Base-by-base conservation (phyloP, 495 filamentous ascomycete genomes). In the Halenospora varia region DNA sequence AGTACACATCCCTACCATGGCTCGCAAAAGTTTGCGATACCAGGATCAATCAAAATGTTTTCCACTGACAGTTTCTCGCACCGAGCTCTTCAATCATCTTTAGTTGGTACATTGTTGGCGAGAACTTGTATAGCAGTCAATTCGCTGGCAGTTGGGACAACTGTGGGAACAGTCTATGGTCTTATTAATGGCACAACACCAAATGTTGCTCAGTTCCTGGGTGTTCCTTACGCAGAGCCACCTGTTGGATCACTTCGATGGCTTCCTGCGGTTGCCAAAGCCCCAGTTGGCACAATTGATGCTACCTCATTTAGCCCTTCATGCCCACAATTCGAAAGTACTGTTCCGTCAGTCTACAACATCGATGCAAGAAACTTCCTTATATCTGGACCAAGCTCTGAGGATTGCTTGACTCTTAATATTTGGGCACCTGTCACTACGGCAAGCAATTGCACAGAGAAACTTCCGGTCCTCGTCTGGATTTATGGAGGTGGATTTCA, bases 381-480 rank as follows among this genome's bases (percentile, higher is more conserved):
- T 45, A 79, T 84, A 39, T 66, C 75, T 22, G 72, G 78, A 19
- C 63, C 39, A 29, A 68, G 68, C 53, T 55, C 57, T 40, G 85
- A 89, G 62, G 79, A 90, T 66, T 90, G 87, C 60, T 70, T 90
- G 25, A 83, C 73, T 26, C 68, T 88, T 25, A 84, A 86, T 59
- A 65, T 86, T 40, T 84, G 78, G 78, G 62, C 51, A 68, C 67
- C 68, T 1, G 19, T 45, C 0, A 24, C 24, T 40, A 62, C 61
- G 57, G 60, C 23, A 61, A 69, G 23, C 62, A 65, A 35, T 61
- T 50, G 11, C 55, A 65, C 19, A 10, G 47, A 48, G 56, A 69
- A 67, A 44, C 57, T 69, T 15, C 85, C 86, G 0, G 80, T 88
- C 17, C 61, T 84, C 46, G 75, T 81, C 3, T 88, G 77, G 77